These are phyloP conservation scores for Sisymbrium altissimum DNA, from an alignment of 345 rosid species.

Conservation along the genomic window DNA sequence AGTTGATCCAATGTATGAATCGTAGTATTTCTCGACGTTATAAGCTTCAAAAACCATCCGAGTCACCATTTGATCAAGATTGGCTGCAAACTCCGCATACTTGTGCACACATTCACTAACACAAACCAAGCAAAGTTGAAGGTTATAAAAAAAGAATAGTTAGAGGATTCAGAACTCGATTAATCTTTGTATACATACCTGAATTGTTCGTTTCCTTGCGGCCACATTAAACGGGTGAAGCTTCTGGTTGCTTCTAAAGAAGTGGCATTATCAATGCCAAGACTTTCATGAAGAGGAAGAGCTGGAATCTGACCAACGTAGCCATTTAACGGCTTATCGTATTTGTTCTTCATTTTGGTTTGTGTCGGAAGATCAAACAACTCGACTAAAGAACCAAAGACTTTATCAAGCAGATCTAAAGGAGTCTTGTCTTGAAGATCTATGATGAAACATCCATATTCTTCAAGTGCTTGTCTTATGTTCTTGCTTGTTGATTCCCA, in stretches of 20 bases:
- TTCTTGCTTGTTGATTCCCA: slow-evolving; percentile 29
- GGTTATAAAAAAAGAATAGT: not conserved
- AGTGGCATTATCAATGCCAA: slow-evolving; percentile 41
- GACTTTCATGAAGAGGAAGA: slow-evolving; percentile 46
- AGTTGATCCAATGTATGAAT: slow-evolving; percentile 33
- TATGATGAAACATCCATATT: slow-evolving; percentile 34
- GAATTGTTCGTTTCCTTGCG: slow-evolving; percentile 40
- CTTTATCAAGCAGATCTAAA: slow-evolving; percentile 24
- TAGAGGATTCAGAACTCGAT: not conserved
- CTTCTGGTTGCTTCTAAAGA: slow-evolving; percentile 31
- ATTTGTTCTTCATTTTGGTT: slow-evolving; percentile 40
- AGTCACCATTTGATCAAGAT: slow-evolving; percentile 49
- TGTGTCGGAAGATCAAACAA: slow-evolving; percentile 31
- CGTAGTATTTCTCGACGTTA: slow-evolving; percentile 37
- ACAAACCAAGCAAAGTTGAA: not conserved
- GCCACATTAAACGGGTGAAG: slow-evolving; percentile 54
- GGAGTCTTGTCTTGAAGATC: slow-evolving; percentile 33
- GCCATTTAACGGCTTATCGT: slow-evolving; percentile 36
- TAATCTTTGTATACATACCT: slow-evolving; percentile 21
- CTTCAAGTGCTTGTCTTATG: slow-evolving; percentile 25
- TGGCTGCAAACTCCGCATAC: slow-evolving; percentile 35
- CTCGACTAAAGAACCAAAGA: slow-evolving; percentile 26
- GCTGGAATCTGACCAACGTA: slow-evolving; percentile 38
- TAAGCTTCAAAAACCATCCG: slow-evolving; percentile 57
- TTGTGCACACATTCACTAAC: slow-evolving; percentile 29